phyloP scores from a whole-genome alignment of 768 basidiomycete species.

The Boletus rubroflammeus region DNA sequence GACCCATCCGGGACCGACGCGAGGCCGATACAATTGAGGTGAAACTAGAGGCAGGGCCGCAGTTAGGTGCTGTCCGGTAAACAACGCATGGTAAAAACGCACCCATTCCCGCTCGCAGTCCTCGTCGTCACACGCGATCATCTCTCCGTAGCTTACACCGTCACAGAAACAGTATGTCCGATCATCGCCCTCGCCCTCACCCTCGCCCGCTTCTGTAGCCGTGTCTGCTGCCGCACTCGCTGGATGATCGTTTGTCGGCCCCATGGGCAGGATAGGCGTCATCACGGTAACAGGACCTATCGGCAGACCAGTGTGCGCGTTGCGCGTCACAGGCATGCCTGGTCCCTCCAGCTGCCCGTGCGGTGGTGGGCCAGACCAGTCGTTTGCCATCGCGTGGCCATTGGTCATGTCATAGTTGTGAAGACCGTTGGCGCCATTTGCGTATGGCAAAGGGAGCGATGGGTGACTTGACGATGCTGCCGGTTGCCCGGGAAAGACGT shows the following conservation, averaged over 20 bases:
- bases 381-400: conserved; percentile 34
- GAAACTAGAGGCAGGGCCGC: conserved; percentile 53
- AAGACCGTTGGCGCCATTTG: conserved; percentile 36
- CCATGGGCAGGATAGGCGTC: conserved; percentile 20
- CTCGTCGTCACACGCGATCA: conserved; percentile 89
- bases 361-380: conserved; percentile 49
- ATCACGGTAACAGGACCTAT: conserved; percentile 25
- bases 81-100: conserved; percentile 28
- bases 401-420: conserved; percentile 41
- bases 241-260: conserved; percentile 31
- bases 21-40: conserved; percentile 71
- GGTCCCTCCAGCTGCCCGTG: conserved; percentile 68
- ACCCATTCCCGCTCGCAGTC: conserved; percentile 90
- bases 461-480: conserved; percentile 49
- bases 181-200: conserved; percentile 56
- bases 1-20: conserved; percentile 60
- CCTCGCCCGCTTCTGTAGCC: conserved; percentile 44
- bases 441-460: conserved; percentile 46
- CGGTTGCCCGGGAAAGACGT: conserved; percentile 48
- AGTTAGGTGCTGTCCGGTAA: conserved; percentile 8
- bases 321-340: conserved; percentile 68
- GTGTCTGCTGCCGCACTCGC: conserved; percentile 36
- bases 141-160: conserved; percentile 83
- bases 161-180: conserved; percentile 84
- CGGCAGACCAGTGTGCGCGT: conserved; percentile 23